Evolutionary conservation across 345 rosid genomes (phyloP).

Genomic region (Populus pruinosa): DNA sequence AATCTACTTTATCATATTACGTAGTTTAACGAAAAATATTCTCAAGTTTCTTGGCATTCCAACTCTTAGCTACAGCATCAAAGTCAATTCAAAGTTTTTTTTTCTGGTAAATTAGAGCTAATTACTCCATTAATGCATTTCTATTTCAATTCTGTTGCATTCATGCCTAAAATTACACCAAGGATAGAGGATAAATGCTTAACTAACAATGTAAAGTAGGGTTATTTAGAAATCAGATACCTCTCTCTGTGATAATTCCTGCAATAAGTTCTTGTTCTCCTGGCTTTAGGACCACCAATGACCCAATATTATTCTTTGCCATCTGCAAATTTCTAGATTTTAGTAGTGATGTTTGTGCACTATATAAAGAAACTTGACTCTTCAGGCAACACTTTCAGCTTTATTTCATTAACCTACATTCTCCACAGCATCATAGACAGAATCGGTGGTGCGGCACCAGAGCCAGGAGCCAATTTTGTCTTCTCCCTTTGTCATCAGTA

Average conservation of each 20-base stretch:
- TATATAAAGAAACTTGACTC: neutral
- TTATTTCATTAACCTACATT: slow-evolving; percentile 46
- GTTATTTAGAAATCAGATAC: slow-evolving; percentile 22
- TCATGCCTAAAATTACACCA: neutral
- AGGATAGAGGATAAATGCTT: neutral
- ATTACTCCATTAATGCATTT: neutral
- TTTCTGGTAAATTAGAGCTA: neutral
- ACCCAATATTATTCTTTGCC: slow-evolving; percentile 84
- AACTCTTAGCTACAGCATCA: neutral
- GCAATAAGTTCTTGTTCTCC: slow-evolving; percentile 64
- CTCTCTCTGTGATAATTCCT: slow-evolving; percentile 91
- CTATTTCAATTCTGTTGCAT: neutral
- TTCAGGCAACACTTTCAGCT: neutral
- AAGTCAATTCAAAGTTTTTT: neutral
- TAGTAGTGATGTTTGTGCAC: neutral
- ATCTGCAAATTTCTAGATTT: slow-evolving; percentile 43
- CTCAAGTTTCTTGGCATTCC: neutral
- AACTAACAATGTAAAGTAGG: neutral
- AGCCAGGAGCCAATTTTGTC: slow-evolving; percentile 60
- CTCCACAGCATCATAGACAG: slow-evolving; percentile 65
- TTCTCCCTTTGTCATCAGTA: slow-evolving; percentile 57
- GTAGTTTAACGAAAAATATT: neutral
- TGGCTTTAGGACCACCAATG: slow-evolving; percentile 78
- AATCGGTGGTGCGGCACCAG: slow-evolving; percentile 57
- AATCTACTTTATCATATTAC: neutral